phyloP scores from a whole-genome alignment of 2,329 filamentous ascomycete genomes.

The Penicillium occitanis region DNA sequence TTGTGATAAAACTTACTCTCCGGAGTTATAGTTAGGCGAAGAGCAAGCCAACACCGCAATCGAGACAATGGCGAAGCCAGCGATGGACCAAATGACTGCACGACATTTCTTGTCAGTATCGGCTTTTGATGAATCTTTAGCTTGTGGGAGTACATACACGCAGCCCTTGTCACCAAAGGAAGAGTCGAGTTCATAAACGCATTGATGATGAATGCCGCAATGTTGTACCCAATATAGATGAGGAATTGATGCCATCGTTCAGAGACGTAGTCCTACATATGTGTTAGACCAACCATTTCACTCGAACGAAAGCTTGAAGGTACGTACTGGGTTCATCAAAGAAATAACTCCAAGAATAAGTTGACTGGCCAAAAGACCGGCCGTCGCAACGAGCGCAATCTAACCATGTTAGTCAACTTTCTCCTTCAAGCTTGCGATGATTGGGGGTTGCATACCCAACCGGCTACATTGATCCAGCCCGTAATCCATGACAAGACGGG shows the following conservation, averaged over 20 bases:
- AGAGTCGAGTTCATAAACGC: constrained; percentile 62
- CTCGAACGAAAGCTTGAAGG: not conserved
- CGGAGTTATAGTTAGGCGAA: constrained; percentile 64
- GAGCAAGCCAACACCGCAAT: constrained; percentile 68
- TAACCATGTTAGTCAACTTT: constrained; percentile 19
- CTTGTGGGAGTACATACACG: constrained; percentile 42
- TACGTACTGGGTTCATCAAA: constrained; percentile 54
- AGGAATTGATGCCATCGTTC: constrained; percentile 71
- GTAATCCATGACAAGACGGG: constrained; percentile 67
- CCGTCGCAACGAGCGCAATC: constrained; percentile 64
- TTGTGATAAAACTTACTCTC: constrained; percentile 50
- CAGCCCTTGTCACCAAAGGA: constrained; percentile 65
- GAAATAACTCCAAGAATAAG: constrained; percentile 66
- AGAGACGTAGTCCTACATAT: constrained; percentile 48
- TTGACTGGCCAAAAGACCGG: constrained; percentile 65
- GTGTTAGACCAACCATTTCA: not conserved
- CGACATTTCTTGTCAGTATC: constrained; percentile 9
- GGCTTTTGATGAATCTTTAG: no score
- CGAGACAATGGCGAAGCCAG: constrained; percentile 67
- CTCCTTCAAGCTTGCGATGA: no score
- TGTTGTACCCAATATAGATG: constrained; percentile 66
- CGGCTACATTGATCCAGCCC: constrained; percentile 68
- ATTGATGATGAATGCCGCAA: constrained; percentile 64
- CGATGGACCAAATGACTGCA: constrained; percentile 64
- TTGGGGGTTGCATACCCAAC: constrained; percentile 54